Base-by-base conservation (phyloP, 768 basidiomycete species). In the Dictyophora rubrovolvata region DNA sequence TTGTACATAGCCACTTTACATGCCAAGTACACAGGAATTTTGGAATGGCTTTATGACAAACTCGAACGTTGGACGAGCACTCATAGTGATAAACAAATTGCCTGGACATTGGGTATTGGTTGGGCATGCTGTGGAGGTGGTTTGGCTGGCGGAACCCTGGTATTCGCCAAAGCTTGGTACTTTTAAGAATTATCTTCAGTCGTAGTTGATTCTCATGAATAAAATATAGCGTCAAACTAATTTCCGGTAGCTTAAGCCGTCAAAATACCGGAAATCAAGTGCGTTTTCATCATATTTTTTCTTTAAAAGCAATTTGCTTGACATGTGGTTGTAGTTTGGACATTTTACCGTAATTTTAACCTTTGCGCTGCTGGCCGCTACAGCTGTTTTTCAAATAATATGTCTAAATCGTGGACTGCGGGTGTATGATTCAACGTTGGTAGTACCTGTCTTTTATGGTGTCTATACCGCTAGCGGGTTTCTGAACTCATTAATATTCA, bases 61-160 rank as follows among this genome's bases (percentile, higher is more conserved):
- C 71, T 93, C 53, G 91, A 94, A 67, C 64, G 69, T 1, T 87
- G 88, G 85, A 86, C 86, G 8, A 84, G 81, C 28, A 77, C 85
- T 12, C 87, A 86, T 66, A 87, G 87, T 66, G 94, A 98, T 67
- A 87, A 81, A 64, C 84, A 85, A 56, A 75, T 98, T 47, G 86
- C 87, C 7, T 96, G 93, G 90, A 85, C 89, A 23, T 77, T 94
- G 49, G 94, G 93, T 14, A 91, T 98, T 53, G 86, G 86, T 1
- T 97, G 94, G 95, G 89, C 92, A 1, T 93, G 93, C 62, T 84
- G 85, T 56, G 93, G 94, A 35, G 94, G 94, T 12, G 87, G 91
- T 36, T 74, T 98, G 42, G 91, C 92, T 6, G 95, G 94, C 5
- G 84, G 85, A 47, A 88, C 85, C 70, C 76, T 98, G 59, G 91